These are phyloP conservation scores for Melanopsichium pennsylvanicum DNA, from an alignment of 1,284 basidiomycete species.

Conservation along the genomic window DNA sequence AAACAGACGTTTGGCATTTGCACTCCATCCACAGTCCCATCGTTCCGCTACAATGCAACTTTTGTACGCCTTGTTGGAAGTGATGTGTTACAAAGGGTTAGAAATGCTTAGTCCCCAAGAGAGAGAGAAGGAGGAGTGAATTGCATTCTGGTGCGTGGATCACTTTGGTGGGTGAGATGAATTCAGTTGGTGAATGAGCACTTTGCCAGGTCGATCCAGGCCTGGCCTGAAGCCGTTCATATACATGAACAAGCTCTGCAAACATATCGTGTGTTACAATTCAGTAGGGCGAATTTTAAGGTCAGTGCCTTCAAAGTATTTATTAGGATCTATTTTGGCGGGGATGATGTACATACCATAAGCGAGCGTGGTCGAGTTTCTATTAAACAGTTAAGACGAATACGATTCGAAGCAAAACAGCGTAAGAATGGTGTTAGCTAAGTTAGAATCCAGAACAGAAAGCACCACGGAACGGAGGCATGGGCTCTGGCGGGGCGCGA, in stretches of 20 bases:
- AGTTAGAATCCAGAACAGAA: too few species aligned
- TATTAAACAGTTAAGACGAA: too few species aligned
- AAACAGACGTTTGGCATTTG: not conserved
- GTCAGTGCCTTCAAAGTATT: too few species aligned
- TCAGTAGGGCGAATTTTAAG: too few species aligned
- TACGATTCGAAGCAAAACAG: not conserved
- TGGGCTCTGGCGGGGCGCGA: too few species aligned
- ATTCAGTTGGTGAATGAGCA: slow-evolving; percentile 39
- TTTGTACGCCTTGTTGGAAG: too few species aligned
- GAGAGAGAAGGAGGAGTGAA: not conserved
- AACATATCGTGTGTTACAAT: too few species aligned
- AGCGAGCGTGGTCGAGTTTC: slow-evolving; percentile 21
- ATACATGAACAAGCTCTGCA: slow-evolving; percentile 33
- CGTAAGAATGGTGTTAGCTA: slow-evolving; percentile 4
- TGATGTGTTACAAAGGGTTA: slow-evolving; percentile 4
- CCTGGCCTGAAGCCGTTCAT: slow-evolving; percentile 27
- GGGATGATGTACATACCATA: slow-evolving; percentile 20
- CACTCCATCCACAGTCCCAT: too few species aligned
- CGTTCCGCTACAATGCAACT: too few species aligned
- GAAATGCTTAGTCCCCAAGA: not conserved
- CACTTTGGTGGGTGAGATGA: slow-evolving; percentile 32
- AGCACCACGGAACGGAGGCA: too few species aligned
- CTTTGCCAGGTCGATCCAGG: slow-evolving; percentile 28
- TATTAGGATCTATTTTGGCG: too few species aligned
- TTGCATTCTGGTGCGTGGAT: too few species aligned